These are phyloP conservation scores for Pestalotiopsis sp. DNA, from an alignment of 2,329 filamentous ascomycete genomes.

Conservation along the genomic window DNA sequence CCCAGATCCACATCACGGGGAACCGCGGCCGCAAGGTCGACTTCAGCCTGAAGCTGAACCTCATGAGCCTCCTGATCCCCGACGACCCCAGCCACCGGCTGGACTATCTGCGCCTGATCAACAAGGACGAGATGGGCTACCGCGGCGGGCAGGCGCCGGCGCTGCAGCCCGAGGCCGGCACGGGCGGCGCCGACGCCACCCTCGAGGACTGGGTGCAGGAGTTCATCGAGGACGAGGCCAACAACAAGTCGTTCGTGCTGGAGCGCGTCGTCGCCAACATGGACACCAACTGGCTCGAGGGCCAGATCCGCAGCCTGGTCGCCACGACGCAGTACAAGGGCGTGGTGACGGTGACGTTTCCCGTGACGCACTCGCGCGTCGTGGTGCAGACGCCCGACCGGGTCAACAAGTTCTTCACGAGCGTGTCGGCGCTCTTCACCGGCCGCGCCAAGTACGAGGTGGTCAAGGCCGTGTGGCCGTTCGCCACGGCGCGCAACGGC, in stretches of 20 bases:
- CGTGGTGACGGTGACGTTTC: slow-evolving; percentile 50
- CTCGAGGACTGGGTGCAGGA: slow-evolving; percentile 53
- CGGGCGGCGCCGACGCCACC: slow-evolving; percentile 31
- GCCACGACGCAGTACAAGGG: slow-evolving; percentile 54
- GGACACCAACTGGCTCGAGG: slow-evolving; percentile 57
- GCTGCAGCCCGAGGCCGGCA: slow-evolving; percentile 43
- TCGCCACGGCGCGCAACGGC: slow-evolving; percentile 50
- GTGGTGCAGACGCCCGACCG: slow-evolving; percentile 54
- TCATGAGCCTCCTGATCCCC: slow-evolving; percentile 55
- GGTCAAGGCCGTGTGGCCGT: slow-evolving; percentile 60
- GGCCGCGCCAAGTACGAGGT: slow-evolving; percentile 59
- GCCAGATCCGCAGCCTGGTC: slow-evolving; percentile 54
- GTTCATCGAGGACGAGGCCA: slow-evolving; percentile 47
- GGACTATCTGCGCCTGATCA: slow-evolving; percentile 57
- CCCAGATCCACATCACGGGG: slow-evolving; percentile 52
- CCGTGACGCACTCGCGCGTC: slow-evolving; percentile 51
- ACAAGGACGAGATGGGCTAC: slow-evolving; percentile 50
- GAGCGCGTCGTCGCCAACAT: slow-evolving; percentile 58
- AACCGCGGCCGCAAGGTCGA: slow-evolving; percentile 47
- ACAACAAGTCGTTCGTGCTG: slow-evolving; percentile 52
- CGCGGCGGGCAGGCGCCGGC: slow-evolving; percentile 49
- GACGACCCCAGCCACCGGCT: slow-evolving; percentile 46
- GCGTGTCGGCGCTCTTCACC: slow-evolving; percentile 52
- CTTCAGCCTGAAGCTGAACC: slow-evolving; percentile 57
- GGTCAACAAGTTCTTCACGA: slow-evolving; percentile 57